Evolutionary conservation across 768 basidiomycete genomes (phyloP).

Genomic region (Amyloporia xantha): DNA sequence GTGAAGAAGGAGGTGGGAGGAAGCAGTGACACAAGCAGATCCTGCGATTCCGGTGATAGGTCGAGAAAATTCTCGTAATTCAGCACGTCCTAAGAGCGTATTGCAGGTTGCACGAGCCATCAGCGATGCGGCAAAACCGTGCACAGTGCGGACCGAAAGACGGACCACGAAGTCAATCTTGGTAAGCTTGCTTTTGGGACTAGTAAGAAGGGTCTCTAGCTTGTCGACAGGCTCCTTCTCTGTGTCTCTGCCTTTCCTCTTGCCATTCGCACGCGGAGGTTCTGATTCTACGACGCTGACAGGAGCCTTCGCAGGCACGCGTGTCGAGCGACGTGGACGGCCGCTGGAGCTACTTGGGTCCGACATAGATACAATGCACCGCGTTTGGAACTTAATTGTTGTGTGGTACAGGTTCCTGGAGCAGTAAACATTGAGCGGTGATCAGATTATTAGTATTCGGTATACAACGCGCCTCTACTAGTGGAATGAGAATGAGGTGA

Average conservation of each 20-base stretch:
- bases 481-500: no score
- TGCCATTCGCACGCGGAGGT: background rate
- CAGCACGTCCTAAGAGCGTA: slow-evolving; percentile 13
- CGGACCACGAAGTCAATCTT: slow-evolving; percentile 43
- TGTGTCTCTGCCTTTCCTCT: slow-evolving; percentile 3
- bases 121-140: background rate
- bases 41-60: slow-evolving; percentile 22
- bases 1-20: slow-evolving; percentile 24
- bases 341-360: background rate
- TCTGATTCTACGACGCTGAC: background rate
- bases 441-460: no score
- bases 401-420: no score
- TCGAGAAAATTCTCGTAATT: slow-evolving; percentile 19
- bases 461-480: no score
- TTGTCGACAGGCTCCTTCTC: slow-evolving; percentile 25
- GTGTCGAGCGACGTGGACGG: slow-evolving; percentile 6
- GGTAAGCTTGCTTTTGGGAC: slow-evolving; percentile 42
- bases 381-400: no score
- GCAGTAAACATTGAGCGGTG: no score
- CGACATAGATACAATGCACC: no score
- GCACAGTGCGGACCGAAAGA: background rate
- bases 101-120: no score
- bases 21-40: slow-evolving; percentile 19
- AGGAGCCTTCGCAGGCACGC: slow-evolving; percentile 1
- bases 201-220: slow-evolving; percentile 36